A percentile compares a stretch with the other conserved stretches of the same genome.
phyloP scores from a whole-genome alignment of 805 yeast species.

The Nakazawaea laoshanensis region DNA sequence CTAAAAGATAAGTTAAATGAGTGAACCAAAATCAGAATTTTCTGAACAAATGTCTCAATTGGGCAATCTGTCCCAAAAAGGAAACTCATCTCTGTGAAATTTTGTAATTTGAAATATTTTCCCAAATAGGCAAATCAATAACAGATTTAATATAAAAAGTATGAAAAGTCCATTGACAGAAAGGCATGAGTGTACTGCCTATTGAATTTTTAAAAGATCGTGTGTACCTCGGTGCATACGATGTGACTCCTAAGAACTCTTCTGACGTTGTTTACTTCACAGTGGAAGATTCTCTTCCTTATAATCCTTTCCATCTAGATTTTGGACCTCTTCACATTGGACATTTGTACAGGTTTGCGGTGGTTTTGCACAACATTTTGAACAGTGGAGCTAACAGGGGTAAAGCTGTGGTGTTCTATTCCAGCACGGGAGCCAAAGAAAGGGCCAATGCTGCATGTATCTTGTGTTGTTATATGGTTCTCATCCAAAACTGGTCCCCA shows the following conservation, averaged over 20 bases:
- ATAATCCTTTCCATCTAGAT: constrained; percentile 92
- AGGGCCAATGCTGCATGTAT: constrained; percentile 93
- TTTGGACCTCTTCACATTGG: constrained; percentile 96
- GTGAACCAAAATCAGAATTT: no score
- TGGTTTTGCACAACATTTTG: constrained; percentile 81
- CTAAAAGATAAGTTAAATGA: no score
- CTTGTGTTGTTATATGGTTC: constrained; percentile 87
- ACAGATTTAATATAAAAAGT: no score
- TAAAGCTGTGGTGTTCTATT: constrained; percentile 86
- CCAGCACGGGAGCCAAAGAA: constrained; percentile 70
- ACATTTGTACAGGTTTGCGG: constrained; percentile 90
- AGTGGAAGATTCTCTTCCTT: constrained; percentile 85
- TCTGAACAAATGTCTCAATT: no score
- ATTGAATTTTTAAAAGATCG: constrained; percentile 42
- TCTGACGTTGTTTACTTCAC: constrained; percentile 76
- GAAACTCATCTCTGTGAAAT: no score
- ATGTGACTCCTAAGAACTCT: constrained; percentile 69
- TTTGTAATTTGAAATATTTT: no score
- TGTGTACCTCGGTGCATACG: constrained; percentile 87
- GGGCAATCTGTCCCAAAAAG: no score
- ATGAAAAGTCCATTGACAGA: no score
- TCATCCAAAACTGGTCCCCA: constrained; percentile 97
- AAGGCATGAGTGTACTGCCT: no score
- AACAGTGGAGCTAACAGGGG: constrained; percentile 79
- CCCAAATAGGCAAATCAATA: no score